phyloP scores from a whole-genome alignment of 306 rosid genomes.

The Macrotyloma uniflorum region DNA sequence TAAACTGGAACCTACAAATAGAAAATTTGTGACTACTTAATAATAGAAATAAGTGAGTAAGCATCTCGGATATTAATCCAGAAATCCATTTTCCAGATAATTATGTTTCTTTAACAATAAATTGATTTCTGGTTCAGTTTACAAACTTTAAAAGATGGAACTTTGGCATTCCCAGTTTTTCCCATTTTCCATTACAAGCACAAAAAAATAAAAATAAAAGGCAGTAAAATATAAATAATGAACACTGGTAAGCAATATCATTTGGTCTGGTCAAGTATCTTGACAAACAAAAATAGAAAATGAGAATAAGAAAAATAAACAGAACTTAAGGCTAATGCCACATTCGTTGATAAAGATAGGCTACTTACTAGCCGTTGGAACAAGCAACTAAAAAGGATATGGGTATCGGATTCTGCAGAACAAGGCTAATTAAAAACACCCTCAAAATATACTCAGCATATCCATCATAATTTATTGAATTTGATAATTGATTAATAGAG shows the following conservation, averaged over 20 bases:
- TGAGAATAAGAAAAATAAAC: neutral
- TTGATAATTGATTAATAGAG: neutral
- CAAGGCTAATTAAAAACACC: slow-evolving; percentile 7
- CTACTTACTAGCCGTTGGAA: neutral
- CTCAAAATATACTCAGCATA: neutral
- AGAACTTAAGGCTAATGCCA: slow-evolving; percentile 4
- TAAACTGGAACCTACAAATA: slow-evolving; percentile 79
- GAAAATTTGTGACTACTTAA: slow-evolving; percentile 13
- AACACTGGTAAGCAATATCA: neutral
- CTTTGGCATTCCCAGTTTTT: neutral
- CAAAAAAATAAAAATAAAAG: neutral
- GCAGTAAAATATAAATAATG: neutral
- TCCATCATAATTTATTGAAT: neutral
- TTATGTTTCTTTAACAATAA: neutral
- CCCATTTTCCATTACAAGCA: neutral
- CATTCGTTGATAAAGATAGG: neutral
- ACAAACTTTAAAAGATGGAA: neutral
- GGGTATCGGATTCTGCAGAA: neutral
- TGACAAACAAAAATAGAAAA: neutral
- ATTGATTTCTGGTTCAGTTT: neutral
- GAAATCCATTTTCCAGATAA: slow-evolving; percentile 9
- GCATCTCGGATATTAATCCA: slow-evolving; percentile 3
- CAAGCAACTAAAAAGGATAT: slow-evolving; percentile 23
- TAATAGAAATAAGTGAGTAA: neutral
- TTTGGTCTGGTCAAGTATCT: neutral